Evolutionary conservation across 1,139 yeast species (phyloP), one percentile per base, ranked within the genome.

Genomic region (Lodderomyces beijingensis): DNA sequence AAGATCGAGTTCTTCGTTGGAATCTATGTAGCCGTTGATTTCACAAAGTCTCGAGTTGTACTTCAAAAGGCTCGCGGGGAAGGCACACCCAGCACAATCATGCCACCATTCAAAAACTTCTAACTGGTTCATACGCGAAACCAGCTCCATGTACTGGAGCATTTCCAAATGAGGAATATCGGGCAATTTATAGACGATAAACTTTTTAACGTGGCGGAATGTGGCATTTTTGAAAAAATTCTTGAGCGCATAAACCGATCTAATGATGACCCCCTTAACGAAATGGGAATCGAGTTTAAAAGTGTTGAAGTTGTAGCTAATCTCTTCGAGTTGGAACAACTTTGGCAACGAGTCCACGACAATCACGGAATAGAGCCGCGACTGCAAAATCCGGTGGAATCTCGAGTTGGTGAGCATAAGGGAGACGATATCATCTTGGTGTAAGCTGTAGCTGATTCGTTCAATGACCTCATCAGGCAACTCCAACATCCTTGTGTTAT

Each of bases 91-190:
- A 17, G 11, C 25, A 23, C 7, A 10, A 6, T 12, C 12, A 26
- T 37, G 39, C n/a, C 36, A 24, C 63, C 62, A 58, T 26, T 45
- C 41, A 28, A 58, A 50, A 16, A 46, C 46, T 5, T 30, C 34
- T 27, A 58, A 41, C 32, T 47, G 49, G 1, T 16, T 26, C 34
- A 58, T 45, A 6, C 40, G 25, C 1, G 57, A 58, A 5, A 46
- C 39, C 3, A 28, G 12, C n/a, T 38, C 27, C 11, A 58, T 40
- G 19, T 41, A 42, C 5, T 40, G 33, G n/a, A 44, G 28, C 13
- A 57, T 35, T 25, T 46, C 48, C 17, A 50, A 43, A 34, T 55
- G 61, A 3, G 60, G 56, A 11, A 58, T 40, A 43, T 57, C 64
- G 9, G 64, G 63, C 16, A 55, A 34, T 12, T 40, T 39, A 28